Evolutionary conservation across 805 yeast species (phyloP).

Genomic region (Wickerhamiella dianesei): DNA sequence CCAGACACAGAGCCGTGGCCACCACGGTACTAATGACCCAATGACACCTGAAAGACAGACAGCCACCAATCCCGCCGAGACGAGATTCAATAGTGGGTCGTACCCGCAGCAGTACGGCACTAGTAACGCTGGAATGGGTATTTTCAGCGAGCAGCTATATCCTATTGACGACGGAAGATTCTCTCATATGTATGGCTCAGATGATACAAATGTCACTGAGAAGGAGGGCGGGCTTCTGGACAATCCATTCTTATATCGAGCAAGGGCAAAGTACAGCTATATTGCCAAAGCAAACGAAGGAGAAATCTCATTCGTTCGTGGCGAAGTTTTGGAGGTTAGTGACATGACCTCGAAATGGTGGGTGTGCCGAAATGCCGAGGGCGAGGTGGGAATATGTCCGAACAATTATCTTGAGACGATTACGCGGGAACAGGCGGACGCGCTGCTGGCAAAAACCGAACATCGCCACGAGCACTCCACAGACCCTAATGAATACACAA

Average conservation of each 20-base stretch:
- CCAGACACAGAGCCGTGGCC: too few species aligned
- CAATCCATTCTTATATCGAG: slow-evolving; percentile 27
- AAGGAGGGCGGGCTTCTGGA: neutral
- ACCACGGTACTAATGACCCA: too few species aligned
- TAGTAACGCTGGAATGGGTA: slow-evolving; percentile 1
- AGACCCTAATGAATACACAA: too few species aligned
- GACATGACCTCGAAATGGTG: slow-evolving; percentile 97
- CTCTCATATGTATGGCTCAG: neutral
- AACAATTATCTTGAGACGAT: slow-evolving; percentile 73
- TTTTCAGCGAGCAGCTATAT: slow-evolving; percentile 4
- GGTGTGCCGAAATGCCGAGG: slow-evolving; percentile 84
- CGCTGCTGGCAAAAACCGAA: neutral
- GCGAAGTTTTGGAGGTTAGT: slow-evolving; percentile 80
- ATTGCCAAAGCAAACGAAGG: slow-evolving; percentile 86
- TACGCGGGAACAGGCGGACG: neutral
- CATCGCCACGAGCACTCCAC: neutral
- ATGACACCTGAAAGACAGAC: too few species aligned
- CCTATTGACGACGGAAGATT: neutral
- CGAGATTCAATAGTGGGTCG: neutral
- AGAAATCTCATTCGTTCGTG: slow-evolving; percentile 80
- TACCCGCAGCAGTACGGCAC: slow-evolving; percentile 1
- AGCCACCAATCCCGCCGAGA: neutral
- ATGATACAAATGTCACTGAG: neutral
- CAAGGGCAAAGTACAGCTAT: slow-evolving; percentile 75
- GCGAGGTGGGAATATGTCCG: slow-evolving; percentile 94